Evolutionary conservation across 129 eudicot species (phyloP).

Genomic region (Ambrosia artemisiifolia): DNA sequence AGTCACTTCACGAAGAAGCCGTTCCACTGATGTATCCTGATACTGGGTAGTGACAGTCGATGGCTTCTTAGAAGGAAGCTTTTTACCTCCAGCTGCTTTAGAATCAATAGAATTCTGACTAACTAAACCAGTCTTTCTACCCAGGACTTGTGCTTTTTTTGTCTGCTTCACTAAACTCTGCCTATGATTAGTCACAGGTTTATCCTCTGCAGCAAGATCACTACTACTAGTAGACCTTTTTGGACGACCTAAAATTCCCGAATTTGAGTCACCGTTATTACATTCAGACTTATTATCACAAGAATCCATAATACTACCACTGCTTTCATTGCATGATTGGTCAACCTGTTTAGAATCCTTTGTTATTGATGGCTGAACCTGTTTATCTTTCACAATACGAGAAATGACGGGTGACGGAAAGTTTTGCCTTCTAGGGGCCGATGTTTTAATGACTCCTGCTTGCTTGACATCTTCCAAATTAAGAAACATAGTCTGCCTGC

Average conservation of each 20-base stretch:
- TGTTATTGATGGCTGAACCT: conserved; percentile 37
- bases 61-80: conserved; percentile 76
- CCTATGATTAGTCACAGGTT: conserved; percentile 37
- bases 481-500: conserved; percentile 90
- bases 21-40: conserved; percentile 90
- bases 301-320: conserved; percentile 48
- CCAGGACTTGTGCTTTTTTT: conserved; percentile 23
- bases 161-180: conserved; percentile 56
- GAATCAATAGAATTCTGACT: conserved; percentile 55
- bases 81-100: conserved; percentile 47
- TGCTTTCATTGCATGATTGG: conserved; percentile 52
- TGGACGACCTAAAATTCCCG: conserved; percentile 51
- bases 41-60: conserved; percentile 37
- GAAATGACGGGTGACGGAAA: conserved; percentile 51
- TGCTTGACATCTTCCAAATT: conserved; percentile 90
- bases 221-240: conserved; percentile 60
- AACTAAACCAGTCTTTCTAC: conserved; percentile 53
- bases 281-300: conserved; percentile 60
- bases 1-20: conserved; percentile 95
- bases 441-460: conserved; percentile 68
- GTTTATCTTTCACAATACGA: conserved; percentile 68
- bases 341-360: conserved; percentile 61
- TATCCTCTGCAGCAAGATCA: conserved; percentile 61
- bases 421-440: conserved; percentile 77
- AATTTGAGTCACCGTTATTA: conserved; percentile 53